A percentile compares a stretch with the other conserved stretches of the same genome.
Evolutionary conservation across 768 basidiomycete species (phyloP).

Genomic region (Trametes gibbosa): DNA sequence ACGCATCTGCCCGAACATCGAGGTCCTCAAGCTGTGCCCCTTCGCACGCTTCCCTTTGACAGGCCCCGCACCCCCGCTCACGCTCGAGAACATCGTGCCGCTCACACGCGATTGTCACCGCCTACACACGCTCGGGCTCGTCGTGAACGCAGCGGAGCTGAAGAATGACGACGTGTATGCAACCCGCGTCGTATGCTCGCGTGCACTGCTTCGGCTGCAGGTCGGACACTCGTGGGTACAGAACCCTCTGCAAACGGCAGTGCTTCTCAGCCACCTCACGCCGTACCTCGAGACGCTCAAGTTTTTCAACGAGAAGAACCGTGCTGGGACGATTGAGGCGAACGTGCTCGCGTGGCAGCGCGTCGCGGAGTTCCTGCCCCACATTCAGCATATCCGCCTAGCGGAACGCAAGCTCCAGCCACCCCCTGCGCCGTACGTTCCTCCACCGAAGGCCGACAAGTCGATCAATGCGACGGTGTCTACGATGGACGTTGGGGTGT

Average conservation of each 20-base stretch:
- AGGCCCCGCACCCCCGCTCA: conserved; percentile 52
- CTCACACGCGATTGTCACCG: conserved; percentile 57
- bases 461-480: conserved; percentile 52
- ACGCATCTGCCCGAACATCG: conserved; percentile 62
- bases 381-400: conserved; percentile 63
- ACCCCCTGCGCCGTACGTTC: conserved; percentile 27
- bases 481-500: conserved; percentile 40
- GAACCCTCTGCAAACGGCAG: conserved; percentile 67
- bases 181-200: conserved; percentile 52
- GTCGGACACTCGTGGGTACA: conserved; percentile 72
- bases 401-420: conserved; percentile 50
- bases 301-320: conserved; percentile 77
- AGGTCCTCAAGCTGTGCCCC: conserved; percentile 66
- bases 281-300: conserved; percentile 66
- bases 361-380: conserved; percentile 67
- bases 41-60: conserved; percentile 60
- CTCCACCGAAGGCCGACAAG: conserved; percentile 36
- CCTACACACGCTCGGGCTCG: conserved; percentile 63
- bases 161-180: conserved; percentile 42
- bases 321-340: conserved; percentile 65
- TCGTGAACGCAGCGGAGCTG: conserved; percentile 55
- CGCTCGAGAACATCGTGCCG: conserved; percentile 58
- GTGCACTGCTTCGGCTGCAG: conserved; percentile 67
- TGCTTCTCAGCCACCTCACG: conserved; percentile 76
- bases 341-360: conserved; percentile 70